phyloP scores from a whole-genome alignment of 768 basidiomycete species.

The Boletus sensibilis region DNA sequence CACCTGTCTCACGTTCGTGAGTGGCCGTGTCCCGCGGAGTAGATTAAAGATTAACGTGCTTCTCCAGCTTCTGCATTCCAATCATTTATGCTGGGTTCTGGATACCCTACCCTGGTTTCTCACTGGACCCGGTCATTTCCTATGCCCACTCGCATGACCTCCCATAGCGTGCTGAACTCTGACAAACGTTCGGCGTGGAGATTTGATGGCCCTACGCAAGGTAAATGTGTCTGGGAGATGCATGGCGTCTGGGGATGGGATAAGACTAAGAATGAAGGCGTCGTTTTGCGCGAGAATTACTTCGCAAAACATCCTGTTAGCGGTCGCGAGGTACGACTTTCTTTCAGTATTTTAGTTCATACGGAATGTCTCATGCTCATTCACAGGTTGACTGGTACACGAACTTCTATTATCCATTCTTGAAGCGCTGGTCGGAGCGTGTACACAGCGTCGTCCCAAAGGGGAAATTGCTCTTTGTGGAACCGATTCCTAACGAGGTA shows the following conservation, averaged over 20 bases:
- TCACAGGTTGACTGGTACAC: slow-evolving; percentile 79
- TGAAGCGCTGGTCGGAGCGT: slow-evolving; percentile 63
- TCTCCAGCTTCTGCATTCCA: slow-evolving; percentile 73
- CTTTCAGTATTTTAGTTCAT: not conserved
- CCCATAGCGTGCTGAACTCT: slow-evolving; percentile 58
- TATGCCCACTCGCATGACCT: slow-evolving; percentile 71
- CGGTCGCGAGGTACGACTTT: slow-evolving; percentile 51
- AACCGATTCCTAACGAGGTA: slow-evolving; percentile 94
- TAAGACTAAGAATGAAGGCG: slow-evolving; percentile 55
- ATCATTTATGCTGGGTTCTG: slow-evolving; percentile 91
- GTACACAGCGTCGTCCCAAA: slow-evolving; percentile 48
- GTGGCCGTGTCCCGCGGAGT: slow-evolving; percentile 29
- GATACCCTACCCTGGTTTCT: slow-evolving; percentile 76
- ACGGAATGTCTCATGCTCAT: not conserved
- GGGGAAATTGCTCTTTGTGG: slow-evolving; percentile 70
- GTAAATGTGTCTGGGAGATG: slow-evolving; percentile 82
- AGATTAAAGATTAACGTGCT: not conserved
- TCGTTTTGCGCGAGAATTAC: slow-evolving; percentile 82
- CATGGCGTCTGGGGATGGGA: slow-evolving; percentile 96
- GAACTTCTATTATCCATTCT: slow-evolving; percentile 81
- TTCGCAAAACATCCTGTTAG: slow-evolving; percentile 70
- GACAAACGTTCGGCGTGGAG: slow-evolving; percentile 65
- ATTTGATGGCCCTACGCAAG: slow-evolving; percentile 66
- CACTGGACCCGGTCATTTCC: slow-evolving; percentile 87
- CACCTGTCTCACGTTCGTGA: slow-evolving; percentile 77